Evolutionary conservation across 148 eudicot genomes (phyloP), one percentile per base, ranked within the genome.

Genomic region (Diospyros lotus): DNA sequence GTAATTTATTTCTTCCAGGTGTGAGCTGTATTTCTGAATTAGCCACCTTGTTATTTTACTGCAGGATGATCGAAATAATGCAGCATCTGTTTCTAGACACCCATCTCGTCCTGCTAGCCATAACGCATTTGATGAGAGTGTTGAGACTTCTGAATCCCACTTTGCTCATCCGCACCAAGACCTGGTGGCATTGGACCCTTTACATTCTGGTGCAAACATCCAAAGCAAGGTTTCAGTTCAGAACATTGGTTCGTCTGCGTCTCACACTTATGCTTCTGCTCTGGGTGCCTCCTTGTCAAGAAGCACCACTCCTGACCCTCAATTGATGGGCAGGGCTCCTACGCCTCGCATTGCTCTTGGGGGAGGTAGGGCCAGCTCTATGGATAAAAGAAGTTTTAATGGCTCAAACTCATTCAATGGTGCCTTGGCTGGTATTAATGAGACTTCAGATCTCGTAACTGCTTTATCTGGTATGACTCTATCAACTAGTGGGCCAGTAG

Each of bases 341-440:
- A 92, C 90, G 81, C 97, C 97, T 78, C 89, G 89, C 45, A 87
- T 90, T 68, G 91, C 91, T 54, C 91, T 81, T 75, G 90, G 85
- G 43, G 96, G 80, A 66, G 91, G 91, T 7, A 86, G 86, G 82
- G 74, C 72, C 46, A 80, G 78, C 69, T 82, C 89, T 44, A 77
- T 82, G 78, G 92, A 91, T 54, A 89, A 84, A 81, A 88, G 88
- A 81, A 81, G 73, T 76, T 59, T 83, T 15, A 75, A 78, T 56
- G 82, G 81, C 70, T 84, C 89, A 65, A 83, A 74, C 56, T 75
- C 84, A 28, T 77, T 81, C 46, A 78, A 79, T 79, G 84, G 78
- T 54, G 75, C 78, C 63, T 83, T 82, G 15, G 64, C 75, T 76
- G 80, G 83, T 69, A 79, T 75, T 56, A 58, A 66, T 78, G 80